Evolutionary conservation across 1,284 basidiomycete species (phyloP).

Genomic region (Paramarasmius palmivorus): DNA sequence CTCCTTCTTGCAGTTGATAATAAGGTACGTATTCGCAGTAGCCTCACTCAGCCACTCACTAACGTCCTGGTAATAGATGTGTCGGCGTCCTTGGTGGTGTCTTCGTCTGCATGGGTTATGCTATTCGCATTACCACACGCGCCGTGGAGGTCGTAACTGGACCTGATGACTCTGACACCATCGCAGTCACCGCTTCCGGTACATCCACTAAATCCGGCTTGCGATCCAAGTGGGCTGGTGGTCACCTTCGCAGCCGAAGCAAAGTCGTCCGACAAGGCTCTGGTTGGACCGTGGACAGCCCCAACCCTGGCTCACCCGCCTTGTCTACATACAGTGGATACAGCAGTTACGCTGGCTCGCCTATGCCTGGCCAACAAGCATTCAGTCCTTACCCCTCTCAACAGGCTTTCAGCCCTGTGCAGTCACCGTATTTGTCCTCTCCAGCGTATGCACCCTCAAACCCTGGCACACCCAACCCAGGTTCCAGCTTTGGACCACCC

Average conservation of each 20-base stretch:
- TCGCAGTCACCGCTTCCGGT: constrained; percentile 62
- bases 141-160: constrained; percentile 71
- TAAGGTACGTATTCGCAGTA: constrained; percentile 50
- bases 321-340: constrained; percentile 14
- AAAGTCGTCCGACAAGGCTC: constrained; percentile 18
- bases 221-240: constrained; percentile 44
- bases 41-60: background rate
- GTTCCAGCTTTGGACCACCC: constrained; percentile 13
- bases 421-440: constrained; percentile 34
- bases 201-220: constrained; percentile 40
- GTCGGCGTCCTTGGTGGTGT: constrained; percentile 82
- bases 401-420: constrained; percentile 27
- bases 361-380: constrained; percentile 21
- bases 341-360: constrained; percentile 38
- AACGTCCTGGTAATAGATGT: constrained; percentile 37
- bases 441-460: constrained; percentile 24
- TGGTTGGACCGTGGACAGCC: constrained; percentile 19
- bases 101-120: constrained; percentile 80
- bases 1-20: constrained; percentile 77
- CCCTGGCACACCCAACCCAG: constrained; percentile 25
- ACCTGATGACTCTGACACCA: constrained; percentile 56
- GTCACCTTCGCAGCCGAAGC: constrained; percentile 35
- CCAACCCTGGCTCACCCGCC: constrained; percentile 14
- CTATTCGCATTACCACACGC: constrained; percentile 65
- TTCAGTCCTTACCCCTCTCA: background rate